Conservation (phyloP, 306 rosid species). For the Lagenaria siceraria region DNA sequence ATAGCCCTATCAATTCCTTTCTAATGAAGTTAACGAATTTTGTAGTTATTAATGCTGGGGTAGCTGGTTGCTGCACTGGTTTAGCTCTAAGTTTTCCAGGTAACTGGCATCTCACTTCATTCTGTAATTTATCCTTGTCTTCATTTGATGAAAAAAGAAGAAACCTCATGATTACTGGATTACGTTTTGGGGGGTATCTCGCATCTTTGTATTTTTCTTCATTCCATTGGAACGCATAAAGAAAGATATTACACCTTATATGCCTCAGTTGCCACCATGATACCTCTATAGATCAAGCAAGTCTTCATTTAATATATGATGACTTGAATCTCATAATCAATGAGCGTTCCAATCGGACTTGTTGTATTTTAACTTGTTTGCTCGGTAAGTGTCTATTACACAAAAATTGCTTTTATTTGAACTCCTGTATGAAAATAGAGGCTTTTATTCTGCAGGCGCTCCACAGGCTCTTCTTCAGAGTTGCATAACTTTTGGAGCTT, state of each 20-base stretch:
- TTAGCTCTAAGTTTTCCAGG: slow-evolving; percentile 96
- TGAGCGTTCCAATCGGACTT: background rate
- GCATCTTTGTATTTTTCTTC: background rate
- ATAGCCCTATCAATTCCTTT: background rate
- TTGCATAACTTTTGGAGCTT: slow-evolving; percentile 90
- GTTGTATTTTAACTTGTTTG: background rate
- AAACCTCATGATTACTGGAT: background rate
- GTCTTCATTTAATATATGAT: background rate
- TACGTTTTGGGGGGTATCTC: background rate
- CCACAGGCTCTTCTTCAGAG: slow-evolving; percentile 94
- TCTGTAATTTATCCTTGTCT: background rate
- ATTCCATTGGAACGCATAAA: background rate
- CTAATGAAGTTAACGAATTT: slow-evolving; percentile 6
- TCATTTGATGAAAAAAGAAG: background rate
- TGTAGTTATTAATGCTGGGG: slow-evolving; percentile 89
- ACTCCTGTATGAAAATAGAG: background rate
- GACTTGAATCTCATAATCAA: background rate
- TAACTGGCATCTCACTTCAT: slow-evolving; percentile 10
- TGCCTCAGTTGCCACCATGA: background rate
- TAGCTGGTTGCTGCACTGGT: slow-evolving; percentile 99
- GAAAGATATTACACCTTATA: background rate
- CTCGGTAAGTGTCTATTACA: background rate
- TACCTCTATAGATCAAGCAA: too few relatives aligned
- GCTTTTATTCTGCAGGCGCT: slow-evolving; percentile 46
- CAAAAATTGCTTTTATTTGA: background rate